Conservation (phyloP, 164 flowering plant genomes). For the Malania oleifera region DNA sequence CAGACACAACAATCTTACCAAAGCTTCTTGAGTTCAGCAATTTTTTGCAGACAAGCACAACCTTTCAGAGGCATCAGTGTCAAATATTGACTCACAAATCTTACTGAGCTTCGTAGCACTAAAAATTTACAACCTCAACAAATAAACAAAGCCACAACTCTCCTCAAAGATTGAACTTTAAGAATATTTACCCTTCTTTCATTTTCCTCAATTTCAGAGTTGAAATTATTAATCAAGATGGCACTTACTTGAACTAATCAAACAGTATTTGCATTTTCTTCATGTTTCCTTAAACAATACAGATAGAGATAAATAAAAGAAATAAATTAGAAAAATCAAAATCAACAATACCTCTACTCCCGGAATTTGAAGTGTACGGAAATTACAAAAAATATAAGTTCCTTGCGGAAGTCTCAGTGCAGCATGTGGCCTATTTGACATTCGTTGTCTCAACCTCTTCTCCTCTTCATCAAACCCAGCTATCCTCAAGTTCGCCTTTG, state of each 20-base stretch:
- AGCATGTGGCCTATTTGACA: conserved; percentile 20
- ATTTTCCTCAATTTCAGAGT: not conserved
- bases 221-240: not conserved
- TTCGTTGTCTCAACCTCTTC: conserved; percentile 53
- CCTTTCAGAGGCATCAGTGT: too few species aligned
- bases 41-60: too few species aligned
- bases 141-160: too few species aligned
- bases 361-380: conserved; percentile 81
- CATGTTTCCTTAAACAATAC: not conserved
- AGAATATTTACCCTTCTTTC: not conserved
- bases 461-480: conserved; percentile 97
- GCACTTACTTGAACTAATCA: not conserved
- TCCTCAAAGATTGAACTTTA: not conserved
- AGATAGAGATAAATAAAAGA: not conserved
- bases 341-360: conserved; percentile 60
- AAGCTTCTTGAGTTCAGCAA: too few species aligned
- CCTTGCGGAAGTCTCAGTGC: conserved; percentile 72
- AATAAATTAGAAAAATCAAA: not conserved
- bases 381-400: conserved; percentile 73
- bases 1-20: too few species aligned
- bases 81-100: too few species aligned
- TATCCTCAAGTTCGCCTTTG: conserved; percentile 60
- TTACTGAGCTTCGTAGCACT: too few species aligned
- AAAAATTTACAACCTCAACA: too few species aligned
- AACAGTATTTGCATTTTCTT: not conserved